Base-by-base conservation (phyloP, 2,329 filamentous ascomycete species). In the Aspergillus udagawae region DNA sequence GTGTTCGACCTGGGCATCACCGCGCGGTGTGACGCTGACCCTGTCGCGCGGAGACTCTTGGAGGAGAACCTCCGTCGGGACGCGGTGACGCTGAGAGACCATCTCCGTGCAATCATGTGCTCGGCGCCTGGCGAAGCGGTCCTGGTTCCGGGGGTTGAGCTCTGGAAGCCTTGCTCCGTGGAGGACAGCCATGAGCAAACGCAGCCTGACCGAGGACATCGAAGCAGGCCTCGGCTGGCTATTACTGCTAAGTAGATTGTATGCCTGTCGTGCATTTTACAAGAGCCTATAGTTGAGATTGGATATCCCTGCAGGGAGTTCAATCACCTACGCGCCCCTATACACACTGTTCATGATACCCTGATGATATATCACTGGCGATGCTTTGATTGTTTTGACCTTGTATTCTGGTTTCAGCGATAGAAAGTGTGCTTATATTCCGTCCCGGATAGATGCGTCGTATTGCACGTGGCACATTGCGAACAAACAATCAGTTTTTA, bases 1-100 rank as follows among this genome's bases (percentile, higher is more conserved):
- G 38, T 20, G 8, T 73, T 74, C 57, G 72, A 74, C 47, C 47
- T 74, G 48, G 72, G 67, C 2, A 66, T 74, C 49, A 73, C 70
- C 7, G 71, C 65, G 1, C 60, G 66, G 23, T 73, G 70, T 58
- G 72, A 74, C 63, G 49, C 60, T 20, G 59, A 58, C 8, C 65
- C 69, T 38, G 3, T 66, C 63, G 57, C 61, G 64, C 8, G 57
- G 5, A 17, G 32, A 7, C 14, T 65, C 2, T 53, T 74, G 28
- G 70, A 72, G 51, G 61, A 57, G 3, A 64, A 66, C 12, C 56
- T 73, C 49, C 55, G 63, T 3, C 53, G 64, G 23, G 67, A 73
- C 57, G 70, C 69, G 1, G 62, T 56, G 4, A 29, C 55, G 6
- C 51, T 73, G 32, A 63, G 70, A 49, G 70, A 69, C 49, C 54